Evolutionary conservation across 306 rosid species (phyloP), one percentile per base, ranked within the genome.

Genomic region (Sechiopsis laciniata): DNA sequence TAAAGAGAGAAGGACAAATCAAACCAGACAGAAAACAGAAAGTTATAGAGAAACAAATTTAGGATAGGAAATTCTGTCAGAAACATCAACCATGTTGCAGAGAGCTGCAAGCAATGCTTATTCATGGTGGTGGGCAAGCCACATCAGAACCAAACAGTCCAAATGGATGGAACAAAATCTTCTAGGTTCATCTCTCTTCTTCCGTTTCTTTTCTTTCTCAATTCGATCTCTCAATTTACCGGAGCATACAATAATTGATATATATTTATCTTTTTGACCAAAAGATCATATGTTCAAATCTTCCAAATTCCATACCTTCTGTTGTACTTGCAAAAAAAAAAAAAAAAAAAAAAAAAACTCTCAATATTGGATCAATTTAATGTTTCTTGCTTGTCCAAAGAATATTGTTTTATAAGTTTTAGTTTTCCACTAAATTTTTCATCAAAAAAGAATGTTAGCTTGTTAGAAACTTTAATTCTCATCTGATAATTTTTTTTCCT

Each of bases 91-190:
- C 1, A 95, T 95, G 99, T 82, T 95, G 86, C 99, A 95, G 82
- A 88, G 99, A 85, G 99, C 97, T 10, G 99, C 99, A 71, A 95
- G 96, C 89, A 91, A 89, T 84, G 97, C 99, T 20, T 95, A 95
- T 85, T 95, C 99, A 79, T 95, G 99, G 99, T 95, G 99, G 99
- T 91, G 96, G 97, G 97, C 89, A 14, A 91, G 99, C 83, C 99
- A 95, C 80, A 85, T 95, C 86, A 82, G 99, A 78, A 95, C 99
- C 62, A 95, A 95, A 83, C 99, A 95, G 82, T 91, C 99, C 73
- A 95, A 95, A 95, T 91, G 99, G 97, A 86, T 91, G 79, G 99
- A 95, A 51, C 96, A 89, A 61, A 88, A 85, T 87, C 99, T 95
- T 79, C 89, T 73, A 84, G 99, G 99, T 95, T 69, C 7, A 61